Base-by-base conservation (phyloP, 345 rosid genomes). In the Pugionium dolabratum region DNA sequence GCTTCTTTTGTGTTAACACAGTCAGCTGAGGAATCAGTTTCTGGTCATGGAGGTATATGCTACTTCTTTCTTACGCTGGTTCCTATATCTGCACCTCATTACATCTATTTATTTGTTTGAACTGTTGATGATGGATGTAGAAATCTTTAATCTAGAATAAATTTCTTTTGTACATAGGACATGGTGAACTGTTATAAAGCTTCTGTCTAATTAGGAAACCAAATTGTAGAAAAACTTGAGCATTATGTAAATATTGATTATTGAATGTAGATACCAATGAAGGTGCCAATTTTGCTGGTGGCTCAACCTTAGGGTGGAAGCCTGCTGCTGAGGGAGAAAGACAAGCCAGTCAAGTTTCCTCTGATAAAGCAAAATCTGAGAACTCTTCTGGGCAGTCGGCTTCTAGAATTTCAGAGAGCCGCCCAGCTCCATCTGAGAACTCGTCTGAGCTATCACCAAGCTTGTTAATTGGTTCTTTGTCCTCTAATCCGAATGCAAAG, bases 401-500 rank as follows among this genome's bases (percentile, higher is more conserved):
- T 50, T 85, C 94, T 25, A 80, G 87, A 58, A 76, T 64, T 75
- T 87, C 86, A 66, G 96, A 85, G 43, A 55, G 41, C 18, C 41
- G 67, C 51, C 74, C 78, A 67, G 66, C 70, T 28, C 75, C 59
- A 18, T 18, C 18, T 18, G 18, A 18, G 18, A 18, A 0, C 18
- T 18, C 18, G 18, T 18, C 18, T 74, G 85, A 72, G 54, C 56
- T 89, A 75, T 82, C 95, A 31, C 93, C 97, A 70, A 86, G 90
- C 81, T 90, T 95, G 40, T 86, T 95, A 59, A 36, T 86, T 61
- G 91, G 93, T 33, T 94, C 93, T 42, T 64, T 84, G 45, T 35
- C 67, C 37, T 82, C 97, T 18, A 18, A 18, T 18, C 18, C 96
- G 46, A 50, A 83, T 75, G 96, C 96, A 27, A 88, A 94, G 99